These are phyloP conservation scores for Dioszegia crocea DNA, from an alignment of 768 basidiomycete species.

Conservation along the genomic window DNA sequence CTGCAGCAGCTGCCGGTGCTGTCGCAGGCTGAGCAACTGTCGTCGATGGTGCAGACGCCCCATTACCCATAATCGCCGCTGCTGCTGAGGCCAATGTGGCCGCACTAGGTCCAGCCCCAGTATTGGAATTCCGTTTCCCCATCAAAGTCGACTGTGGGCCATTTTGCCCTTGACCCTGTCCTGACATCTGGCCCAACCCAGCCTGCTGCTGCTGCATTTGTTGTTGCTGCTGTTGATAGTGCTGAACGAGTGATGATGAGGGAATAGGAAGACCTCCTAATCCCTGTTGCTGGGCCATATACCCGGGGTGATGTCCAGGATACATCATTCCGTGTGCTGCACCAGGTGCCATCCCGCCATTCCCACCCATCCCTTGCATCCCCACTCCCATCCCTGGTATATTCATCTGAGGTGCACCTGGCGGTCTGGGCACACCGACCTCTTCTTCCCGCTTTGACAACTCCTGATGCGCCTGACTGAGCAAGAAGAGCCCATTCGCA, in stretches of 20 bases:
- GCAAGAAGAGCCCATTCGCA: conserved; percentile 87
- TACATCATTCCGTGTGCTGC: conserved; percentile 7
- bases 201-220: not conserved
- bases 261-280: not conserved
- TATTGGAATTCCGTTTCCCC: not conserved
- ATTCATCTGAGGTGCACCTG: not conserved
- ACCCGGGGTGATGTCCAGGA: not conserved
- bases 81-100: not conserved
- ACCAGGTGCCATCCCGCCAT: conserved; percentile 1
- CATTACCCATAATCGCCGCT: not conserved
- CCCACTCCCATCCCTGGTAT: conserved; percentile 1
- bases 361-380: too few species aligned
- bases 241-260: not conserved
- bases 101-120: not conserved
- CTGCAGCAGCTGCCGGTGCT: not conserved
- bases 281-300: too few species aligned
- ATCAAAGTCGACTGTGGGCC: not conserved
- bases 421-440: conserved; percentile 40
- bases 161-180: too few species aligned
- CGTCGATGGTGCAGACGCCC: not conserved
- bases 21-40: not conserved
- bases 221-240: not conserved
- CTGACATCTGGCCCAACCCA: too few species aligned
- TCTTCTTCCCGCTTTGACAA: conserved; percentile 87
- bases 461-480: conserved; percentile 93